Evolutionary conservation across 2,329 filamentous ascomycete genomes (phyloP).

Genomic region (Penicillium sp.): DNA sequence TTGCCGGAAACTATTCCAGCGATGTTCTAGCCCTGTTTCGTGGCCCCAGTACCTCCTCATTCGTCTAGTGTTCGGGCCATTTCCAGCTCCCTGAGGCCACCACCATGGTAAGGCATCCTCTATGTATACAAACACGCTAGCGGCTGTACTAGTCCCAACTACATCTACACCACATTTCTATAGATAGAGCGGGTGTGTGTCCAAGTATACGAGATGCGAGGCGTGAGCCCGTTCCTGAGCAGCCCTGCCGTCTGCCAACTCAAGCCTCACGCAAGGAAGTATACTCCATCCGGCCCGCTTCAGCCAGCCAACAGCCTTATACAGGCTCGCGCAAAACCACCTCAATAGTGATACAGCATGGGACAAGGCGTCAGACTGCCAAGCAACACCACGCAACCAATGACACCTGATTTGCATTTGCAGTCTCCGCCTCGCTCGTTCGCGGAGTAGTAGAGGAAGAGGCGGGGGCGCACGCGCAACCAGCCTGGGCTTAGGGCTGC

Average conservation of each 20-base stretch:
- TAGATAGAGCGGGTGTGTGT: neutral
- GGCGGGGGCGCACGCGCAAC: neutral
- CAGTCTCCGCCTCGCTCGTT: neutral
- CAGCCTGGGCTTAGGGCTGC: constrained; percentile 14
- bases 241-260: neutral
- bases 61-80: neutral
- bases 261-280: neutral
- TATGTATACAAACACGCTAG: constrained; percentile 7
- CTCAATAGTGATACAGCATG: constrained; percentile 12
- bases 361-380: constrained; percentile 9
- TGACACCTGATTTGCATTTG: neutral
- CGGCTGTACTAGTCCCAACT: constrained; percentile 12
- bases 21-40: neutral
- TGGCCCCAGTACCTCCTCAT: neutral
- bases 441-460: neutral
- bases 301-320: constrained; percentile 3
- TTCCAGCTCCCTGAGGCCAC: neutral
- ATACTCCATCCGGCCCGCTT: neutral
- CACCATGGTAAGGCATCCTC: constrained; percentile 3
- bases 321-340: constrained; percentile 6
- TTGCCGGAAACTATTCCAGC: neutral
- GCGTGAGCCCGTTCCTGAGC: neutral
- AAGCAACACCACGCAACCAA: constrained; percentile 1
- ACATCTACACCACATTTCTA: neutral
- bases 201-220: neutral